Conservation (phyloP, 164 flowering plant species). For the Dillenia turbinata region DNA sequence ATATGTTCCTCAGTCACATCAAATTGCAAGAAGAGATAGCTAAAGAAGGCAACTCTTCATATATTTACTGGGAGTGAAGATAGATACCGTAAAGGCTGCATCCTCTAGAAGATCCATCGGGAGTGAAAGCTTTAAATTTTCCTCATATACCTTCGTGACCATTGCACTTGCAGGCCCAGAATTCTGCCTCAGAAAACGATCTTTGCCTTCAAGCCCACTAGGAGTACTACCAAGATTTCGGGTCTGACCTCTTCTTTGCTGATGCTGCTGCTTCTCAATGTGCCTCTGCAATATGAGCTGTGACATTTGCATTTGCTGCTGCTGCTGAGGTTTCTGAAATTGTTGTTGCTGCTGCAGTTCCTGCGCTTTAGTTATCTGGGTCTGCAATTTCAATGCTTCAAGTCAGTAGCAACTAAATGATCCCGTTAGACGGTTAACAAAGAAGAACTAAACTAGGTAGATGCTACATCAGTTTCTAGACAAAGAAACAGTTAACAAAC, state of each 20-base stretch:
- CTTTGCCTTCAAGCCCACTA: constrained; percentile 14
- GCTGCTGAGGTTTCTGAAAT: constrained; percentile 28
- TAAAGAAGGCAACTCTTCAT: too few species aligned
- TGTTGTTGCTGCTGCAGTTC: constrained; percentile 43
- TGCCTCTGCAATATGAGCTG: too few species aligned
- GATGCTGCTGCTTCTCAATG: constrained; percentile 25
- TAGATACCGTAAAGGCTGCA: too few species aligned
- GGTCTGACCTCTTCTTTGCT: constrained; percentile 24
- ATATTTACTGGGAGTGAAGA: too few species aligned
- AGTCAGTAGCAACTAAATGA: neutral
- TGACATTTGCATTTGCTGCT: constrained; percentile 15
- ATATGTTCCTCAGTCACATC: too few species aligned
- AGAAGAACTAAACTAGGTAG: neutral
- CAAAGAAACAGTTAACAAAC: neutral
- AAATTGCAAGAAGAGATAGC: too few species aligned
- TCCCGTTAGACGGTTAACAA: neutral
- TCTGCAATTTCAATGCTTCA: constrained; percentile 26
- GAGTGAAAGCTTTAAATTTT: too few species aligned
- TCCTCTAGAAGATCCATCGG: too few species aligned
- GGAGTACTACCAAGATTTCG: constrained; percentile 19
- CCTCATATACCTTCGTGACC: too few species aligned
- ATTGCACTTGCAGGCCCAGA: too few species aligned
- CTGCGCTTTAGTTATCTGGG: constrained; percentile 49
- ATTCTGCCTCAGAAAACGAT: too few species aligned
- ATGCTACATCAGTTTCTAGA: neutral